Percentiles rank a stretch among this genome's conserved stretches.
Evolutionary conservation across 2,329 filamentous ascomycete species (phyloP).

Genomic region (Rhinocladiella similis): DNA sequence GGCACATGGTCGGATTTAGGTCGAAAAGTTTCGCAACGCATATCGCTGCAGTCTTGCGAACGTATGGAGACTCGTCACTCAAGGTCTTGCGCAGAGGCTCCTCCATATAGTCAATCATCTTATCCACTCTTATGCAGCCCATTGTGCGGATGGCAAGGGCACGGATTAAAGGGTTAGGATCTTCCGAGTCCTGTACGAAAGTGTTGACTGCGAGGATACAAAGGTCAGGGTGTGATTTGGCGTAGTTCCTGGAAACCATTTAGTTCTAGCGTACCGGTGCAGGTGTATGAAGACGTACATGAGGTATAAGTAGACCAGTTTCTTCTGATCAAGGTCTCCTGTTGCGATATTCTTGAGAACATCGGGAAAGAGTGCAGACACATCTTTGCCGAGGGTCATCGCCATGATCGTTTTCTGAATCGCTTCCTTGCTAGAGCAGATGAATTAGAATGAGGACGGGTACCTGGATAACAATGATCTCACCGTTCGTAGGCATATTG

Average conservation of each 20-base stretch:
- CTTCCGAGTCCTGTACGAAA: constrained; percentile 98
- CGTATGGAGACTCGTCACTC: constrained; percentile 95
- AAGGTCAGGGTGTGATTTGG: constrained; percentile 96
- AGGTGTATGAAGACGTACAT: constrained; percentile 64
- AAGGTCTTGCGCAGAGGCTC: constrained; percentile 94
- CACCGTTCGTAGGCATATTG: constrained; percentile 96
- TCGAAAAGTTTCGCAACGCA: constrained; percentile 98
- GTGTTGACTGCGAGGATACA: constrained; percentile 99
- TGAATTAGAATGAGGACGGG: constrained; percentile 23
- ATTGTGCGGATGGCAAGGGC: constrained; percentile 96
- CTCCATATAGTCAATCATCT: constrained; percentile 99
- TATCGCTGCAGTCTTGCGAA: constrained; percentile 95
- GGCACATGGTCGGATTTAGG: constrained; percentile 84
- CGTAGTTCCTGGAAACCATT: constrained; percentile 76
- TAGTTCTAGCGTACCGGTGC: constrained; percentile 1
- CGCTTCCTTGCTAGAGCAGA: constrained; percentile 73
- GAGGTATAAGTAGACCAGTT: constrained; percentile 95
- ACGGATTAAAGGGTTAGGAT: constrained; percentile 92
- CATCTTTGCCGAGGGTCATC: constrained; percentile 98
- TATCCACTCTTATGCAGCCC: constrained; percentile 97
- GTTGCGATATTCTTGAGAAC: constrained; percentile 99
- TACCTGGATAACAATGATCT: constrained; percentile 25
- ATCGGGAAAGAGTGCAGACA: constrained; percentile 94
- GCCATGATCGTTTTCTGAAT: constrained; percentile 99
- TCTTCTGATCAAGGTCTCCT: constrained; percentile 93